Evolutionary conservation across 148 eudicot species (phyloP), one percentile per base, ranked within the genome.

Genomic region (Suaeda aralocaspica): DNA sequence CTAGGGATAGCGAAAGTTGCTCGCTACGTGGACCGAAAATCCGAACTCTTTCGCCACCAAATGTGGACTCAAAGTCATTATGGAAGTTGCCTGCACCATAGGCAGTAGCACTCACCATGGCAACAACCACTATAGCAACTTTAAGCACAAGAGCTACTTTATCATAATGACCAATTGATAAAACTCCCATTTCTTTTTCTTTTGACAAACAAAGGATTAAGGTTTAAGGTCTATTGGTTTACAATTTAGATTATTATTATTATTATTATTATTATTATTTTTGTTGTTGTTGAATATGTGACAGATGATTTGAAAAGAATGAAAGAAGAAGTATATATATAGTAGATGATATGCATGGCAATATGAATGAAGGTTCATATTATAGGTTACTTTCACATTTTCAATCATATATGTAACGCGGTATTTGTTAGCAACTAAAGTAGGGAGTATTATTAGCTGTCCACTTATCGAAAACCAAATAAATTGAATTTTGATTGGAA

Each of bases 1-100:
- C 88, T 13, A 84, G 74, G 10, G 81, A 59, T 19, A 84, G 85
- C 19, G 85, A 72, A 4, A 84, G 79, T 26, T 58, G 67, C 50
- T 69, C 61, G 2, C 72, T 79, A 1, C 61, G 66, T 0, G 30
- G 31, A n/a, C 71, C 76, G 46, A 65, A 58, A 2, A 30, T 51
- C 45, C 68, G 73, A 9, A 81, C 81, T 53, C 81, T 60, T 0
- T 60, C 18, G 15, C 77, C 87, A 55, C 87, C 87, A 46, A 72
- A 84, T 5, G 85, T 81, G 46, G 79, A 41, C 64, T 81, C 83
- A 21, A 84, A 84, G 14, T 74, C 79, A 15, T 72, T 72, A 4
- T 65, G 7, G 57, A 84, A 84, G 61, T 68, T 79, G 36, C 81
- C 81, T 49, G 10, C 46, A 39, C 61, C 74, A 52, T 68, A 33